phyloP scores from a whole-genome alignment of 2,329 filamentous ascomycete species.

The Emergomyces pasteurianus region DNA sequence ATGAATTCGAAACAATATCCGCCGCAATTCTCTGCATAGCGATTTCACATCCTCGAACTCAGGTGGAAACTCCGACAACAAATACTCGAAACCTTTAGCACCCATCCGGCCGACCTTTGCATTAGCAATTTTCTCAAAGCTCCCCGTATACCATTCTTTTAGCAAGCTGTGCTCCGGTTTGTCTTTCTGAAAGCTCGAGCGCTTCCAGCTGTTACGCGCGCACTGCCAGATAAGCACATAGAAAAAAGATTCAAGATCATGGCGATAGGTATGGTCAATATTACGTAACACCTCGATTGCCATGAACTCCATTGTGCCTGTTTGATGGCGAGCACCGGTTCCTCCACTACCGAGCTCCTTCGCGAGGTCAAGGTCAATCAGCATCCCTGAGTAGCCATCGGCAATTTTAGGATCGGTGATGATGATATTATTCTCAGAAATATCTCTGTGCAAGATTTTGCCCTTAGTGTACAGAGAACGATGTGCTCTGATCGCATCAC shows the following conservation, averaged over 20 bases:
- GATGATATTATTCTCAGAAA: constrained; percentile 27
- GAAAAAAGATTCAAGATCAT: constrained; percentile 11
- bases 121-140: neutral
- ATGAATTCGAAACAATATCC: no score
- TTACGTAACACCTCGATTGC: no score
- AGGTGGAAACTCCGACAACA: neutral
- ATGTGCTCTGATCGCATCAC: no score
- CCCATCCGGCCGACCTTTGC: neutral
- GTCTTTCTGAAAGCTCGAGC: no score
- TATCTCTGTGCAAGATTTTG: constrained; percentile 25
- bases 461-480: neutral
- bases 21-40: no score
- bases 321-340: no score
- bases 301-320: no score
- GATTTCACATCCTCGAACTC: no score
- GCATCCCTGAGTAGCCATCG: constrained; percentile 17
- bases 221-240: constrained; percentile 15
- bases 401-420: constrained; percentile 14
- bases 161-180: neutral
- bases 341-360: no score
- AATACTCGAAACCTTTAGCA: neutral
- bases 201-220: neutral
- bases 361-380: constrained; percentile 23
- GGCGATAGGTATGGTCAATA: constrained; percentile 13
- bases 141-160: neutral